Percentiles rank a stretch among this genome's conserved stretches.
Conservation (phyloP, 2,329 filamentous ascomycete species). For the Paraphoma sp. region DNA sequence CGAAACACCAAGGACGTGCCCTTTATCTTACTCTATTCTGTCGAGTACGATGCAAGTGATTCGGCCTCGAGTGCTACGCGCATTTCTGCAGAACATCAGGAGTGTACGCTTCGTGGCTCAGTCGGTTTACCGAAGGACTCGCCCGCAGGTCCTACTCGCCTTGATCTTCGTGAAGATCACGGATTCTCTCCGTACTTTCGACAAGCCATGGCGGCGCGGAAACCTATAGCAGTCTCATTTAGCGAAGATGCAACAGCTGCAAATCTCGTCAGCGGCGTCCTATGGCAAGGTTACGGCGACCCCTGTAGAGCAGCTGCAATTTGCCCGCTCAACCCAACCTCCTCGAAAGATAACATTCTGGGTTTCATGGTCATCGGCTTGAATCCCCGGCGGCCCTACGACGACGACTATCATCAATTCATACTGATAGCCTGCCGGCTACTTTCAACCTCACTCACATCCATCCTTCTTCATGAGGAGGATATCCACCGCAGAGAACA, state of each 20-base stretch:
- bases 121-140: conserved; percentile 26
- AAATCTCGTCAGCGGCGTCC: conserved; percentile 33
- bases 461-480: conserved; percentile 49
- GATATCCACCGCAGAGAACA: conserved; percentile 45
- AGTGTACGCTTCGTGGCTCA: conserved; percentile 31
- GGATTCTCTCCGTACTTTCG: conserved; percentile 35
- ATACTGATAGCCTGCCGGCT: conserved; percentile 43
- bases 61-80: conserved; percentile 12
- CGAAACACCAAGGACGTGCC: conserved; percentile 65
- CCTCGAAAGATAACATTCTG: conserved; percentile 39
- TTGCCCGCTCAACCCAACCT: conserved; percentile 46
- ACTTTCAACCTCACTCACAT: conserved; percentile 47
- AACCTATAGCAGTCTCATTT: conserved; percentile 33
- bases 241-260: conserved; percentile 36
- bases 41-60: conserved; percentile 14
- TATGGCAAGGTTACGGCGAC: conserved; percentile 45
- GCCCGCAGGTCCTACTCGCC: conserved; percentile 23
- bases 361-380: conserved; percentile 51
- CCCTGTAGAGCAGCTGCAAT: conserved; percentile 42
- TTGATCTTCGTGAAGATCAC: conserved; percentile 26
- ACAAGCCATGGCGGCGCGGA: conserved; percentile 34
- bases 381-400: conserved; percentile 47
- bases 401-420: conserved; percentile 50
- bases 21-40: conserved; percentile 34
- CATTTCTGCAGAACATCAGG: conserved; percentile 9